phyloP scores from a whole-genome alignment of 139 green algal genomes.

The Medakamo hakoo region DNA sequence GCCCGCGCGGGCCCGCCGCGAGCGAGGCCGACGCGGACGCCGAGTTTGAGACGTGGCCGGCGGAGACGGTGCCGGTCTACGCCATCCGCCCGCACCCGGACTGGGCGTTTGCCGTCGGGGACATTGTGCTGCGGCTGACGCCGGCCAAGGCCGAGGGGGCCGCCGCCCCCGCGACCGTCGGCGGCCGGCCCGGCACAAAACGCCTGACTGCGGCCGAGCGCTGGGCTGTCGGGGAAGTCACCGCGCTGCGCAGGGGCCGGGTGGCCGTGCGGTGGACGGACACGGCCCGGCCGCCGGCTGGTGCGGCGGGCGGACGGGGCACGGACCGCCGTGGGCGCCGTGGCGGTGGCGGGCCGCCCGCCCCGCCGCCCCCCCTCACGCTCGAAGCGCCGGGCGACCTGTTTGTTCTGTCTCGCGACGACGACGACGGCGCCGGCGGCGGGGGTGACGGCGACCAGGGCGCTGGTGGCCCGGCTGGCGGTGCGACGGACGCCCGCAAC shows the following conservation, averaged over 20 bases:
- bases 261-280: background rate
- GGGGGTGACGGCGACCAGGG: background rate
- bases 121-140: constrained; percentile 12
- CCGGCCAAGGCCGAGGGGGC: too few species aligned
- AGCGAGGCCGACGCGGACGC: too few species aligned
- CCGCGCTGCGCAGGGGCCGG: background rate
- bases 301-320: too few species aligned
- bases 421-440: background rate
- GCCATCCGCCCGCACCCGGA: constrained; percentile 19
- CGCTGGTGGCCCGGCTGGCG: background rate
- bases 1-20: too few species aligned
- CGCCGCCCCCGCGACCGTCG: too few species aligned
- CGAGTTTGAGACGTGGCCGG: too few species aligned
- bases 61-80: constrained; percentile 20
- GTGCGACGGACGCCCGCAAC: background rate
- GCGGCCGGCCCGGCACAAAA: background rate
- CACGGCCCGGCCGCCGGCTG: too few species aligned
- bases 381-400: background rate
- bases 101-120: constrained; percentile 19
- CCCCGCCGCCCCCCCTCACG: too few species aligned
- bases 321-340: too few species aligned
- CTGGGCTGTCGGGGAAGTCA: background rate
- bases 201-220: too few species aligned
- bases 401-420: background rate
- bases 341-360: too few species aligned